Percentiles rank a stretch among this genome's conserved stretches.
These are phyloP conservation scores for Cryptococcus deneoformans DNA, from an alignment of 1,284 basidiomycete genomes.

Conservation along the genomic window DNA sequence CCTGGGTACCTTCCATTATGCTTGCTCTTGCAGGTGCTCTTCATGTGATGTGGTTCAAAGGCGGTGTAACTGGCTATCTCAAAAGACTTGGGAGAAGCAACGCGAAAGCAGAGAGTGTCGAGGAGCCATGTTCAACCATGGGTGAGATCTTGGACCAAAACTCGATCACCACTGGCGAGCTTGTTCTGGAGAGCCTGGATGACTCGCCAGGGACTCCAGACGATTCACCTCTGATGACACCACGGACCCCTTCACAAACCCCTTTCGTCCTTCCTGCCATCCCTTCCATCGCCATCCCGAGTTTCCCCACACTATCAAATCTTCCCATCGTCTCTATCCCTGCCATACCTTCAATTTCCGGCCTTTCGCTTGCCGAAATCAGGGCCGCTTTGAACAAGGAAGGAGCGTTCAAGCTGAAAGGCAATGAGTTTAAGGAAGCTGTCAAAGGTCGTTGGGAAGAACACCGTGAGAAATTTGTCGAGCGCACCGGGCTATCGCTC, in stretches of 20 bases:
- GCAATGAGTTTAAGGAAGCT: constrained; percentile 29
- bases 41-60: constrained; percentile 58
- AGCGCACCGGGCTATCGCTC: too few species aligned
- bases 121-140: not conserved
- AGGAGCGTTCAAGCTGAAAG: not conserved
- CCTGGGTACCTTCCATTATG: constrained; percentile 51
- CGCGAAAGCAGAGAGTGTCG: not conserved
- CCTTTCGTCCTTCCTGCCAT: constrained; percentile 17
- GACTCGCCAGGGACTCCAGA: constrained; percentile 25
- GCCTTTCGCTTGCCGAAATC: constrained; percentile 10
- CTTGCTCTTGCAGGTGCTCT: constrained; percentile 54
- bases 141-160: not conserved
- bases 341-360: constrained; percentile 7
- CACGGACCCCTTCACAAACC: constrained; percentile 31
- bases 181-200: not conserved
- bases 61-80: constrained; percentile 56
- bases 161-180: not conserved
- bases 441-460: constrained; percentile 38
- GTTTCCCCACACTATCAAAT: not conserved
- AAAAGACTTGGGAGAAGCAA: constrained; percentile 33
- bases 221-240: constrained; percentile 43
- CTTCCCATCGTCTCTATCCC: constrained; percentile 18
- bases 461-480: constrained; percentile 5
- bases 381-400: constrained; percentile 12
- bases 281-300: constrained; percentile 13